phyloP scores from a whole-genome alignment of 495 filamentous ascomycete genomes.

The Podospora pseudopauciseta region DNA sequence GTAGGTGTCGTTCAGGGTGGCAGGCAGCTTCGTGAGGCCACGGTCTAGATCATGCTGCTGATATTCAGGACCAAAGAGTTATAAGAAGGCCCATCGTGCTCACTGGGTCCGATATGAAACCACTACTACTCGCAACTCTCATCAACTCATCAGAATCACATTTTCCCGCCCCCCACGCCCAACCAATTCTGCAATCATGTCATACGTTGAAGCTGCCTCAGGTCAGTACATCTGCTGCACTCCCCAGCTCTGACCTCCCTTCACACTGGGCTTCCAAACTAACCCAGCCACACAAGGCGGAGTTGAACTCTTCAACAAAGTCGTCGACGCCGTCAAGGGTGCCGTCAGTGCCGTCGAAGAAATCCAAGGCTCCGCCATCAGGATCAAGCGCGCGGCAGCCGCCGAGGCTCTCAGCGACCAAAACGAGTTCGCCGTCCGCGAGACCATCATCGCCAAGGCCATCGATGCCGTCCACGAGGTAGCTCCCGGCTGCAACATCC shows the following conservation, averaged over 20 bases:
- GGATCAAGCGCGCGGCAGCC: background rate
- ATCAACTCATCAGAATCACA: background rate
- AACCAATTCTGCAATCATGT: background rate
- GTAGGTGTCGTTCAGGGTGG: background rate
- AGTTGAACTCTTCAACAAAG: background rate
- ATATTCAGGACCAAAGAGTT: background rate
- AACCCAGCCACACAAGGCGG: background rate
- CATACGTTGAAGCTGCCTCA: background rate
- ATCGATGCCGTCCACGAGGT: background rate
- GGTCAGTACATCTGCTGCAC: background rate
- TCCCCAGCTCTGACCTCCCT: background rate
- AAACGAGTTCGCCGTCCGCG: background rate
- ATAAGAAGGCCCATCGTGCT: background rate
- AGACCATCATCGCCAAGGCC: background rate
- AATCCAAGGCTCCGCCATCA: background rate
- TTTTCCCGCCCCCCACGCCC: background rate
- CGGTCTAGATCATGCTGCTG: background rate
- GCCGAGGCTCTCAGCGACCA: background rate
- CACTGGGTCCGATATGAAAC: background rate
- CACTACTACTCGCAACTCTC: background rate
- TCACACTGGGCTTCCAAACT: background rate
- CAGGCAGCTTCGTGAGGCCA: background rate
- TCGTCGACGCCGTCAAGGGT: background rate
- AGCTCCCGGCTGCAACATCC: background rate
- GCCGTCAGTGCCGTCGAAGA: background rate